phyloP scores from a whole-genome alignment of 2,329 filamentous ascomycete genomes.

The Aspergillus neotritici region DNA sequence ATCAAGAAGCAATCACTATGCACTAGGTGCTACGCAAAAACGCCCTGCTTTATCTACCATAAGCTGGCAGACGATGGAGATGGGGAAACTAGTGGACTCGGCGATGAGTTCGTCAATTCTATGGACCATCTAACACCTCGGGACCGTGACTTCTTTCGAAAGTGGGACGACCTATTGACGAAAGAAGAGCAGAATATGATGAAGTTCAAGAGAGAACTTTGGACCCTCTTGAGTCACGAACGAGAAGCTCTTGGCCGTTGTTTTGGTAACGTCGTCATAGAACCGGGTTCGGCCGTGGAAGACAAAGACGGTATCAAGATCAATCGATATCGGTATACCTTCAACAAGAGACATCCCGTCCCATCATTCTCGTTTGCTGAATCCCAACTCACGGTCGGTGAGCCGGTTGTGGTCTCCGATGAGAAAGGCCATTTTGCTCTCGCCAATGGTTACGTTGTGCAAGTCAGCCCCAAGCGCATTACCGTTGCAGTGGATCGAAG shows the following conservation, averaged over 20 bases:
- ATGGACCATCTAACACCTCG: constrained; percentile 68
- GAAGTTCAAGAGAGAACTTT: constrained; percentile 81
- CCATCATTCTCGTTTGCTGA: constrained; percentile 78
- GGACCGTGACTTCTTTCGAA: constrained; percentile 80
- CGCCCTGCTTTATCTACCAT: constrained; percentile 88
- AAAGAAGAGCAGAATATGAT: constrained; percentile 90
- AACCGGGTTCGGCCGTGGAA: constrained; percentile 67
- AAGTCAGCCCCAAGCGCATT: constrained; percentile 68
- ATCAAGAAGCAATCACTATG: constrained; percentile 76
- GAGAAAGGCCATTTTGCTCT: constrained; percentile 93
- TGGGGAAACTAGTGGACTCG: constrained; percentile 73
- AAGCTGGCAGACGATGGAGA: constrained; percentile 80
- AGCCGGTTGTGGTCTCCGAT: constrained; percentile 94
- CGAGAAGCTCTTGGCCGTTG: constrained; percentile 84
- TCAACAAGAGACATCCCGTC: constrained; percentile 62
- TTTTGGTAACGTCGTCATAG: constrained; percentile 80
- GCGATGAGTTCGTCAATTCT: constrained; percentile 73
- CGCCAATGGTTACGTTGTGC: constrained; percentile 82
- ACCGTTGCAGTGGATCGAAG: constrained; percentile 85
- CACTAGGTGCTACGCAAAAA: constrained; percentile 82
- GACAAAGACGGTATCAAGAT: constrained; percentile 70
- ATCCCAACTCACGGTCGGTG: constrained; percentile 78
- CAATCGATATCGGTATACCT: constrained; percentile 82
- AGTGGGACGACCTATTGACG: constrained; percentile 89
- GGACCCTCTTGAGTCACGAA: constrained; percentile 89